Conservation (phyloP, 495 filamentous ascomycete species). For the Pyrenopolyporus hunteri region DNA sequence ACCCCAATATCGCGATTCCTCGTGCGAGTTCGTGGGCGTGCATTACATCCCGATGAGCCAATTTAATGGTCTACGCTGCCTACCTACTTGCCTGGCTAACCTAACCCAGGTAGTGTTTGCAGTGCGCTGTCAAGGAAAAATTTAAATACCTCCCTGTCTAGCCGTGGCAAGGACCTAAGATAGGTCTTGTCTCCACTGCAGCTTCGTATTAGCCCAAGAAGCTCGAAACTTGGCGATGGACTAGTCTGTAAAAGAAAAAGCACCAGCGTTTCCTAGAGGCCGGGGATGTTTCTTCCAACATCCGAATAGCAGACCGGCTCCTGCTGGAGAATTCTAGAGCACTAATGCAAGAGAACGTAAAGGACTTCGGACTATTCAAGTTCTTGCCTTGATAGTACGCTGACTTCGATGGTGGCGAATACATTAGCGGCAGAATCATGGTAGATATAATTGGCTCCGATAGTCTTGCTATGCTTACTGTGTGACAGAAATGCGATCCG, state of each 20-base stretch:
- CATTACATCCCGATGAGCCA: not conserved
- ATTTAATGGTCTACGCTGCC: not conserved
- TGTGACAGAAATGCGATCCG: not conserved
- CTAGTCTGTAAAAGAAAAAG: not conserved
- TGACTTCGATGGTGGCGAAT: not conserved
- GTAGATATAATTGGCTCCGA: not conserved
- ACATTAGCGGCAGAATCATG: conserved; percentile 19
- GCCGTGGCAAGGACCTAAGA: too few species aligned
- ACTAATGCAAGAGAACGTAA: conserved; percentile 7
- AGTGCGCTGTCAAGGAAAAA: too few species aligned
- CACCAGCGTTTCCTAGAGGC: not conserved
- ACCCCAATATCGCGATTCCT: not conserved
- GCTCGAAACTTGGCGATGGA: not conserved
- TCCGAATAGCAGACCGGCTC: not conserved
- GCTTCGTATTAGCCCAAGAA: too few species aligned
- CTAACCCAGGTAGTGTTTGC: too few species aligned
- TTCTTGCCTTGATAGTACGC: conserved; percentile 1
- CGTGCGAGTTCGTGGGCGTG: conserved; percentile 2
- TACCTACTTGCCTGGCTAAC: not conserved
- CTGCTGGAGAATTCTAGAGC: not conserved
- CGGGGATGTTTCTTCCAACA: not conserved
- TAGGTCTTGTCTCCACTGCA: too few species aligned
- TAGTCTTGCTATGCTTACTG: not conserved
- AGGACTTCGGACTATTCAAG: not conserved
- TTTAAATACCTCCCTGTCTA: too few species aligned